phyloP scores from a whole-genome alignment of 768 basidiomycete genomes.

The Tricholomella constricta region DNA sequence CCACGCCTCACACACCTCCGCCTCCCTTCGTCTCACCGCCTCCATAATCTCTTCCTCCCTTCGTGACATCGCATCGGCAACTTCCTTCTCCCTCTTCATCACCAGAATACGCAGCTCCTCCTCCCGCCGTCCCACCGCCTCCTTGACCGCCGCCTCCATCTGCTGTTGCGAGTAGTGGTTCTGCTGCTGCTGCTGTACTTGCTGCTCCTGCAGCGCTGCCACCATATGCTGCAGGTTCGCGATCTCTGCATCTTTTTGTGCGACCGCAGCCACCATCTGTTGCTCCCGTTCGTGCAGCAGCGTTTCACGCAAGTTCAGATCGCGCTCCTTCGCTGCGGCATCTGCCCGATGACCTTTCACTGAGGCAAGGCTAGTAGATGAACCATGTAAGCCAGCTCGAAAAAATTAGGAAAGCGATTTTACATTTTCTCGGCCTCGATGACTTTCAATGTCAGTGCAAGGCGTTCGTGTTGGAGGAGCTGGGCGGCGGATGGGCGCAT shows the following conservation, averaged over 20 bases:
- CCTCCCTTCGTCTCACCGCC: slow-evolving; percentile 64
- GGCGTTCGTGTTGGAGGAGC: slow-evolving; percentile 76
- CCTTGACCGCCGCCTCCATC: slow-evolving; percentile 50
- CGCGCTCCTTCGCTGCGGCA: slow-evolving; percentile 62
- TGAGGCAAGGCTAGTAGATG: slow-evolving; percentile 50
- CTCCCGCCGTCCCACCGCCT: slow-evolving; percentile 63
- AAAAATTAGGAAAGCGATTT: slow-evolving; percentile 17
- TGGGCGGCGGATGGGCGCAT: slow-evolving; percentile 85
- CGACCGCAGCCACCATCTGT: slow-evolving; percentile 45
- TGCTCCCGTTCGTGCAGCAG: slow-evolving; percentile 57
- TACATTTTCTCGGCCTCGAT: slow-evolving; percentile 81
- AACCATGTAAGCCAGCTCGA: background rate
- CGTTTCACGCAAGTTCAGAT: slow-evolving; percentile 59
- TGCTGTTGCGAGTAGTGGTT: slow-evolving; percentile 35
- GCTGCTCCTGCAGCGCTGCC: slow-evolving; percentile 38
- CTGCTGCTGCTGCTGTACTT: slow-evolving; percentile 23
- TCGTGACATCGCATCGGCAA: slow-evolving; percentile 60
- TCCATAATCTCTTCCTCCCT: slow-evolving; percentile 75
- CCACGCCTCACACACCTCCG: slow-evolving; percentile 66
- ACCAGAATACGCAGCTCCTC: slow-evolving; percentile 69
- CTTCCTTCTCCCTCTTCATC: slow-evolving; percentile 69
- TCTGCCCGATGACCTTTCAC: slow-evolving; percentile 66
- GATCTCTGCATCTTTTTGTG: slow-evolving; percentile 65
- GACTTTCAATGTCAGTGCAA: slow-evolving; percentile 71
- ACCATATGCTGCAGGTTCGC: slow-evolving; percentile 47